Percentiles rank a stretch among this genome's conserved stretches.
phyloP scores from a whole-genome alignment of 164 flowering plant species.

The Buxus sempervirens region DNA sequence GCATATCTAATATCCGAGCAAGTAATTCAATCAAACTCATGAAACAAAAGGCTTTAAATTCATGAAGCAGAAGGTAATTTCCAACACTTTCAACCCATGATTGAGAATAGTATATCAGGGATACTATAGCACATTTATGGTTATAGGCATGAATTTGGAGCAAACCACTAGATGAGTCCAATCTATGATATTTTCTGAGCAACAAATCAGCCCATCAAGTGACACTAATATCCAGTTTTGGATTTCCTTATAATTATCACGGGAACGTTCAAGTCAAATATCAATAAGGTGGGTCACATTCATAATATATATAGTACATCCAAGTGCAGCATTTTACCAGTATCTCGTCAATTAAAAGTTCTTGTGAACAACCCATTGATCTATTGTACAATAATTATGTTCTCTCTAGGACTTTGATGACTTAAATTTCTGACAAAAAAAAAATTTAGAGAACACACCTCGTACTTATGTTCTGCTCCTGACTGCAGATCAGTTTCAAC shows the following conservation, averaged over 20 bases:
- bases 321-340: not conserved
- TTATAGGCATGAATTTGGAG: no score
- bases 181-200: not conserved
- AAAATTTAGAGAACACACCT: constrained; percentile 36
- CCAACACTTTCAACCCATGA: not conserved
- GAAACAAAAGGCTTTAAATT: not conserved
- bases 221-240: not conserved
- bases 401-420: not conserved
- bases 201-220: not conserved
- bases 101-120: not conserved
- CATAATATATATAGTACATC: not conserved
- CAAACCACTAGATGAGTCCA: not conserved
- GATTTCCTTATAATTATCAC: not conserved
- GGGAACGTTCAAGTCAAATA: not conserved
- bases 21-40: not conserved
- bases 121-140: not conserved
- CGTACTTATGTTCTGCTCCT: constrained; percentile 89
- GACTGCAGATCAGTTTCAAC: constrained; percentile 94
- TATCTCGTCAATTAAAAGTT: not conserved
- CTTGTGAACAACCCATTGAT: not conserved
- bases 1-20: not conserved
- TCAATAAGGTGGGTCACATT: not conserved
- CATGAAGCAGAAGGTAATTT: not conserved
- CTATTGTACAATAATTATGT: not conserved
- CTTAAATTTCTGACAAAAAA: not conserved